Evolutionary conservation across 2,329 filamentous ascomycete genomes (phyloP).

Genomic region (Cercospora sojina): DNA sequence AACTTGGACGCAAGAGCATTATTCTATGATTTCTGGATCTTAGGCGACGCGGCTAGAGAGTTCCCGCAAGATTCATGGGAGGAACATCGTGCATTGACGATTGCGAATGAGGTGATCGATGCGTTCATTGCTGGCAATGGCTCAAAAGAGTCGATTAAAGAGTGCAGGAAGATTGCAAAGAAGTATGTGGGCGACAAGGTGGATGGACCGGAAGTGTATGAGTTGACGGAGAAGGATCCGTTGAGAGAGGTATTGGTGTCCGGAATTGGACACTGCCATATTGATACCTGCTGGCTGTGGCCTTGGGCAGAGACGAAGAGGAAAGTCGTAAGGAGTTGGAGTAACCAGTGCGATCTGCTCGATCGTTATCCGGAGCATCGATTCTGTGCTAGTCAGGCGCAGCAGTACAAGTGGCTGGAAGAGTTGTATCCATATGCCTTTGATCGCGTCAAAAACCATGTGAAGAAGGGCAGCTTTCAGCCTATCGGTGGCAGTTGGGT

Average conservation of each 20-base stretch:
- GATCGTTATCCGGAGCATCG: slow-evolving; percentile 91
- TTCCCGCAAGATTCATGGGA: slow-evolving; percentile 87
- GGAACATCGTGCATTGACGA: slow-evolving; percentile 77
- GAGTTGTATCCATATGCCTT: slow-evolving; percentile 83
- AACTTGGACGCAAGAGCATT: slow-evolving; percentile 81
- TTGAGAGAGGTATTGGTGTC: slow-evolving; percentile 71
- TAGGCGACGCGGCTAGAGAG: slow-evolving; percentile 85
- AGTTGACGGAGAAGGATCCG: slow-evolving; percentile 47
- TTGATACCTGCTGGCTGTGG: slow-evolving; percentile 98
- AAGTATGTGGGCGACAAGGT: slow-evolving; percentile 79
- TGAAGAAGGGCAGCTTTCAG: slow-evolving; percentile 87
- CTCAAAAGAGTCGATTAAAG: slow-evolving; percentile 69
- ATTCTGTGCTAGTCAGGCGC: slow-evolving; percentile 89
- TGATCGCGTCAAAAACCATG: slow-evolving; percentile 85
- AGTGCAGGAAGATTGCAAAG: slow-evolving; percentile 78
- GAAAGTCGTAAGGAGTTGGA: slow-evolving; percentile 94
- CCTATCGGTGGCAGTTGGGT: slow-evolving; percentile 98
- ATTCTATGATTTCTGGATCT: slow-evolving; percentile 93
- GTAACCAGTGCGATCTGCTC: slow-evolving; percentile 92
- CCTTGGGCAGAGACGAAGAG: slow-evolving; percentile 97
- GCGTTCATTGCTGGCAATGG: slow-evolving; percentile 77
- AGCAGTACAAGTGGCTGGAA: slow-evolving; percentile 98
- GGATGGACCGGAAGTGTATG: slow-evolving; percentile 81
- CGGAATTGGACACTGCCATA: slow-evolving; percentile 94
- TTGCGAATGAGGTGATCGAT: slow-evolving; percentile 87